Conservation (phyloP, 139 green algal genomes). For the Dunaliella primolecta region DNA sequence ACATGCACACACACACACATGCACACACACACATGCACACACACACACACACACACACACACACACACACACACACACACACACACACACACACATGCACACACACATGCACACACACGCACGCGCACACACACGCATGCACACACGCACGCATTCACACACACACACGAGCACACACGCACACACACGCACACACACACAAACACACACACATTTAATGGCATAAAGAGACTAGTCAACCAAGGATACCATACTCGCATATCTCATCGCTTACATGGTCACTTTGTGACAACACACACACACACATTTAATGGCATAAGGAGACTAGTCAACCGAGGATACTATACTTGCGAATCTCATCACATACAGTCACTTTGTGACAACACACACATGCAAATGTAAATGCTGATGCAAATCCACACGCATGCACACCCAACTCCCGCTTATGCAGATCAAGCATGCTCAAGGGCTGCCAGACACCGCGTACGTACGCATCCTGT, state of each 20-base stretch:
- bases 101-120: not conserved
- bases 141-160: not conserved
- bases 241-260: too few species aligned
- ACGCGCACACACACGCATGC: not conserved
- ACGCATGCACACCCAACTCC: not conserved
- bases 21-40: too few species aligned
- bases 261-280: too few species aligned
- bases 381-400: not conserved
- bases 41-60: too few species aligned
- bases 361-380: too few species aligned
- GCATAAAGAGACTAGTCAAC: too few species aligned
- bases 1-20: too few species aligned
- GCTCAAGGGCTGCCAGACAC: not conserved
- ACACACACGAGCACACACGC: not conserved
- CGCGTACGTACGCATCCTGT: constrained; percentile 32
- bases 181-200: not conserved
- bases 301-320: too few species aligned
- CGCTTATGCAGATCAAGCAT: constrained; percentile 3
- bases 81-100: not conserved
- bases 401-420: not conserved
- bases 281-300: too few species aligned
- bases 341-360: too few species aligned
- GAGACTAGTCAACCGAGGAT: too few species aligned
- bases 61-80: not conserved
- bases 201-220: not conserved